A percentile compares a stretch with the other conserved stretches of the same genome.
These are phyloP conservation scores for Verticillium dahliae DNA, from an alignment of 2,329 filamentous ascomycete species.

Conservation along the genomic window DNA sequence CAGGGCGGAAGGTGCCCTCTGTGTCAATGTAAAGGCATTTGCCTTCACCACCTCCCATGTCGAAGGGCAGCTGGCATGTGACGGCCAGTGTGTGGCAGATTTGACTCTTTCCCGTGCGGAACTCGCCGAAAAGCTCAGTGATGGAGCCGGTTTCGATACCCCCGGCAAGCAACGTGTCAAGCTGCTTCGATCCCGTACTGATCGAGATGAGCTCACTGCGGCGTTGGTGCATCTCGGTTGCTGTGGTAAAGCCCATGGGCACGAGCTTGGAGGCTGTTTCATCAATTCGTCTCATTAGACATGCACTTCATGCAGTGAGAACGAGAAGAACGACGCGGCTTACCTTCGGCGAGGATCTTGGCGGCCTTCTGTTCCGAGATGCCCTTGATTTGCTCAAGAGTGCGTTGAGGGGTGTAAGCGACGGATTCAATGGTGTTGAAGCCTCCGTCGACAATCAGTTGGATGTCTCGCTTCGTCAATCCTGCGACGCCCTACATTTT, in stretches of 20 bases:
- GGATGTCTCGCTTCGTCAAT: conserved; percentile 91
- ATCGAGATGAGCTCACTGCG: conserved; percentile 97
- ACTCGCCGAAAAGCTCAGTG: conserved; percentile 97
- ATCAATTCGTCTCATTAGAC: background rate
- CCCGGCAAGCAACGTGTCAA: conserved; percentile 90
- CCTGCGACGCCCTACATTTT: conserved; percentile 68
- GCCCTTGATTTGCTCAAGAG: conserved; percentile 91
- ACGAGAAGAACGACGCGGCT: conserved; percentile 9
- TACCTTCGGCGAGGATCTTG: conserved; percentile 86
- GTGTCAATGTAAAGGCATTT: conserved; percentile 99
- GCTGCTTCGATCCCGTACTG: conserved; percentile 93
- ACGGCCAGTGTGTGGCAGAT: conserved; percentile 98
- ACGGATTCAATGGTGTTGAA: conserved; percentile 95
- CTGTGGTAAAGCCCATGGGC: conserved; percentile 97
- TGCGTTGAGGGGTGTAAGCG: conserved; percentile 79
- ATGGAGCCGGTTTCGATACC: conserved; percentile 96
- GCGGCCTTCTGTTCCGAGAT: conserved; percentile 95
- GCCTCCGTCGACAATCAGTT: conserved; percentile 83
- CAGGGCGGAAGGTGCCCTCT: conserved; percentile 92
- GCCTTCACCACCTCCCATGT: conserved; percentile 97
- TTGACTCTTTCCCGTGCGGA: conserved; percentile 96
- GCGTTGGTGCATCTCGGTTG: conserved; percentile 97
- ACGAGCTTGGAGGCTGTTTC: conserved; percentile 84
- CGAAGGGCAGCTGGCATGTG: conserved; percentile 94
- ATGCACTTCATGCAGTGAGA: too few species aligned